These are phyloP conservation scores for Globisporangium recalcitrans DNA, from an alignment of 352 stramenopile species.

Conservation along the genomic window DNA sequence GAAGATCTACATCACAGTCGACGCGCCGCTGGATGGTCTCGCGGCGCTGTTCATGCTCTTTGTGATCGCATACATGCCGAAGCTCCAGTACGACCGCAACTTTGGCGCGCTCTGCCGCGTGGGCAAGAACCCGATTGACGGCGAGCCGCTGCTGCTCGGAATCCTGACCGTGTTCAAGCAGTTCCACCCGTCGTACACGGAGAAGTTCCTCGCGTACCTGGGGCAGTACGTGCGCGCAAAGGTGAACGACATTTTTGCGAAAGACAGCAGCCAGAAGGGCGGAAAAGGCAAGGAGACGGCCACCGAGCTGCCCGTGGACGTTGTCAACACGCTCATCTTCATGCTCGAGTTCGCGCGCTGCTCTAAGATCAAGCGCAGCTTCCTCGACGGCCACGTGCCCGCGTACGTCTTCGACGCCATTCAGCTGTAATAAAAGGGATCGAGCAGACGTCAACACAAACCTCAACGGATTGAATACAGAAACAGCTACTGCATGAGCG, in stretches of 20 bases:
- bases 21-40: conserved; percentile 87
- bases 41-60: conserved; percentile 90
- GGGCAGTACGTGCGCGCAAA: conserved; percentile 91
- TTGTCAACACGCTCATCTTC: conserved; percentile 87
- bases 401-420: conserved; percentile 89
- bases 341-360: conserved; percentile 86
- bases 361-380: conserved; percentile 76
- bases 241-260: conserved; percentile 75
- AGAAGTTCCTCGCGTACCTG: conserved; percentile 90
- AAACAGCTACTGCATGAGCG: not conserved
- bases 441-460: not conserved
- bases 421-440: conserved; percentile 33
- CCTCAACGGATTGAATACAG: not conserved
- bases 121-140: conserved; percentile 90
- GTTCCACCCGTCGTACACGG: conserved; percentile 93
- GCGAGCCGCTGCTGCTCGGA: conserved; percentile 86
- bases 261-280: conserved; percentile 40
- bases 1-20: conserved; percentile 94
- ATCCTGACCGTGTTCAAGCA: conserved; percentile 93
- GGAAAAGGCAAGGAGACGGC: conserved; percentile 17
- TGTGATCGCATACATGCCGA: conserved; percentile 90
- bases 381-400: conserved; percentile 78
- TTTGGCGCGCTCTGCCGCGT: conserved; percentile 88
- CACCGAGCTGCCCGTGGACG: conserved; percentile 65
- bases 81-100: conserved; percentile 90